Base-by-base conservation (phyloP, 2,329 filamentous ascomycete genomes). In the Aureobasidium sp. region DNA sequence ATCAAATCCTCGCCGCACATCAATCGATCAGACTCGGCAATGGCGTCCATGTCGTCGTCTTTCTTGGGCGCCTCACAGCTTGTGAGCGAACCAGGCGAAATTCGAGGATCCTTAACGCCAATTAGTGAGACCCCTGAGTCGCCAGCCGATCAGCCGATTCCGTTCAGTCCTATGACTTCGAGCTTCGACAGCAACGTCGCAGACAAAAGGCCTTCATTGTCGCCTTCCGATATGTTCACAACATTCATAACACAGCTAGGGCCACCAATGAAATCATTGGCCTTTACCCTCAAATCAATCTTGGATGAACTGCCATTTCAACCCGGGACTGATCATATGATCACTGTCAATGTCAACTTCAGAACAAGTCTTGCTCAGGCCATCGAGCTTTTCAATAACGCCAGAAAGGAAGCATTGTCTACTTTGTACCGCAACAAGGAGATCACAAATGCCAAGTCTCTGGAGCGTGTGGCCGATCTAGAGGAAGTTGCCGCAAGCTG, bases 401-500 rank as follows among this genome's bases (percentile, higher is more conserved):
- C 92, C 10, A 85, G 92, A 66, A 85, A 84, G 62, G 84, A 88
- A 53, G 92, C 94, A 0, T 78, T 99, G 7, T 82, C 86, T 62
- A 82, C 88, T 63, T 81, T 99, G 0, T 97, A 99, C 74, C 86
- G 84, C 65, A 89, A 84, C 57, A 91, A 92, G 64, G 87, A 92
- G 68, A 80, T 92, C 43, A 84, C 84, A 12, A 84, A 84, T 63
- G 79, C 85, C 3, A 82, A 85, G 46, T 87, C 88, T 0, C 82
- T 90, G 59, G 88, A 88, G 65, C 82, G 93, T 9, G 88, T 95
- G 71, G 94, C 93, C 2, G 94, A 97, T 73, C 92, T 96, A 63
- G 94, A 99, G 73, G 94, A 99, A 74, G 92, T 97, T 12, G 92
- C 93, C 44, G 93, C 94, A n/a, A 95, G 92, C 62, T 99, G 94